Conservation (phyloP, 805 yeast species). For the Barnettozyma vustinii region DNA sequence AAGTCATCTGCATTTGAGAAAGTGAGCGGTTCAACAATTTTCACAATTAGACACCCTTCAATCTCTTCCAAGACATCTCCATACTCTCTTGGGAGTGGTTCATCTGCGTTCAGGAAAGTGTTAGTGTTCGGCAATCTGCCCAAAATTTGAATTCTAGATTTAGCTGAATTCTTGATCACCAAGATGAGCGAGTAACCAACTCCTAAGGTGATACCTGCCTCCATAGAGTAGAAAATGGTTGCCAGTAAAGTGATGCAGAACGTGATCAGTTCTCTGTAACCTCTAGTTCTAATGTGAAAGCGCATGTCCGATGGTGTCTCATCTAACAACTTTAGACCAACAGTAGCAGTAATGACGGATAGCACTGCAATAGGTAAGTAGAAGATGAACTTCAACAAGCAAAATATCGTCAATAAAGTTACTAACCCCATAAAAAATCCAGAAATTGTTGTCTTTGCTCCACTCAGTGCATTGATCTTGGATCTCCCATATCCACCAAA, state of each 20-base stretch:
- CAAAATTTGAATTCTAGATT: slow-evolving; percentile 78
- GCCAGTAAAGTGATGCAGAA: slow-evolving; percentile 58
- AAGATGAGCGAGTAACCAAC: slow-evolving; percentile 72
- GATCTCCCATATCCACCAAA: slow-evolving; percentile 97
- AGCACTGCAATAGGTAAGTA: slow-evolving; percentile 75
- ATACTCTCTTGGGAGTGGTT: slow-evolving; percentile 33
- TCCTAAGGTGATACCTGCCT: slow-evolving; percentile 88
- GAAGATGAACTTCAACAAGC: slow-evolving; percentile 56
- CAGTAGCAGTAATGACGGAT: slow-evolving; percentile 72
- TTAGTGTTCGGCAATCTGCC: slow-evolving; percentile 61
- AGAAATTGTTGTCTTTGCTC: slow-evolving; percentile 82
- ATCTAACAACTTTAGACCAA: slow-evolving; percentile 71
- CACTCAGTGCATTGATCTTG: slow-evolving; percentile 79
- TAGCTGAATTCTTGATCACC: slow-evolving; percentile 74
- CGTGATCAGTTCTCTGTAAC: slow-evolving; percentile 71
- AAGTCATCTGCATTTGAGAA: slow-evolving; percentile 82
- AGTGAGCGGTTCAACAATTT: slow-evolving; percentile 82
- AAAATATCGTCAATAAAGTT: slow-evolving; percentile 60
- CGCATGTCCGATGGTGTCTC: slow-evolving; percentile 77
- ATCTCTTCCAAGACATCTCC: slow-evolving; percentile 36
- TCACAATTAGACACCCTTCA: slow-evolving; percentile 72
- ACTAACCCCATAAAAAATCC: slow-evolving; percentile 78
- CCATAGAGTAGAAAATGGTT: slow-evolving; percentile 72
- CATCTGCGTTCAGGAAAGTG: slow-evolving; percentile 69
- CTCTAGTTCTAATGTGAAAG: slow-evolving; percentile 69